Evolutionary conservation across 139 green algal genomes (phyloP).

Genomic region (Astrephomene gubernaculifera): DNA sequence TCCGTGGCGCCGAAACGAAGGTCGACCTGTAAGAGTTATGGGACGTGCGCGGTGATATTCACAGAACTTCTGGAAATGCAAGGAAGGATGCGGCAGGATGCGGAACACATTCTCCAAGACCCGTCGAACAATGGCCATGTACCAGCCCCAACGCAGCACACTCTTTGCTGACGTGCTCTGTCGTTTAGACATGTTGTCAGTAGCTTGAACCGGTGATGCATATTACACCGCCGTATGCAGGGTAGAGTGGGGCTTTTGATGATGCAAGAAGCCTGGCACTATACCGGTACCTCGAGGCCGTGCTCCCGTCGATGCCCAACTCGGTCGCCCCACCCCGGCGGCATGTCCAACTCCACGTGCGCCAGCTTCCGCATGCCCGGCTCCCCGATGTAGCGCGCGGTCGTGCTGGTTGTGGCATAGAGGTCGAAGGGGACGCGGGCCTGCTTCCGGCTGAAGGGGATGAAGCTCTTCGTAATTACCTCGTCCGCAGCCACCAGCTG

Average conservation of each 20-base stretch:
- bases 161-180: background rate
- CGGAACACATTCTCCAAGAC: background rate
- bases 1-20: slow-evolving; percentile 15
- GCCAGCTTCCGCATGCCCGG: slow-evolving; percentile 18
- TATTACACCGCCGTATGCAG: background rate
- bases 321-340: background rate
- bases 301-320: background rate
- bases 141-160: background rate
- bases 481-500: too few relatives aligned
- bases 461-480: too few relatives aligned
- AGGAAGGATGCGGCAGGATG: background rate
- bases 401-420: background rate
- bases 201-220: background rate
- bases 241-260: background rate
- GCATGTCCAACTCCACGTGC: background rate
- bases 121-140: background rate
- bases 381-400: background rate
- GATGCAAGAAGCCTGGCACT: background rate
- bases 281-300: background rate
- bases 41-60: background rate
- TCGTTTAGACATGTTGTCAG: background rate
- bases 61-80: background rate
- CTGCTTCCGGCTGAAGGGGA: background rate
- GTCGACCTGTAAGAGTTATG: background rate
- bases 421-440: background rate